Evolutionary conservation across 345 rosid genomes (phyloP).

Genomic region (Bruguiera parviflora): DNA sequence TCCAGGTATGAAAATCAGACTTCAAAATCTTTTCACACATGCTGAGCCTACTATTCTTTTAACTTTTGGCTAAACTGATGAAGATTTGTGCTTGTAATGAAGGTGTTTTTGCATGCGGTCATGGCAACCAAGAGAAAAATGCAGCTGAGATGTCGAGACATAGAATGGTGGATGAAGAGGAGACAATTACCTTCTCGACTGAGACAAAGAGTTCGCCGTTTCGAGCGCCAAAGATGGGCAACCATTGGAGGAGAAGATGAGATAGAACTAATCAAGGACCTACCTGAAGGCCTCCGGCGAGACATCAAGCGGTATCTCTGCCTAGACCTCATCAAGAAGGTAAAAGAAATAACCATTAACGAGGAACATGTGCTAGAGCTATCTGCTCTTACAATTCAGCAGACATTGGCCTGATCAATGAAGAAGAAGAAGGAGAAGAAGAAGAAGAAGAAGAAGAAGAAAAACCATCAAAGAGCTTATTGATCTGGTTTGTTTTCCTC

Average conservation of each 20-base stretch:
- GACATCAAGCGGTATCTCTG: slow-evolving; percentile 86
- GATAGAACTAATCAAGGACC: slow-evolving; percentile 59
- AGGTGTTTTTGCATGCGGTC: slow-evolving; percentile 73
- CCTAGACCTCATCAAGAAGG: slow-evolving; percentile 78
- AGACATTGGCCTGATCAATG: too few relatives aligned
- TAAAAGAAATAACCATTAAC: slow-evolving; percentile 16
- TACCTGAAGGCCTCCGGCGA: slow-evolving; percentile 85
- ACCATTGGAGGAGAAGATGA: slow-evolving; percentile 77
- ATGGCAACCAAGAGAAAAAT: slow-evolving; percentile 73
- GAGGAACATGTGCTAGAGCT: not conserved
- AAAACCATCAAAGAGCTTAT: too few relatives aligned
- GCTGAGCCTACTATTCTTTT: not conserved
- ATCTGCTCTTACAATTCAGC: too few relatives aligned
- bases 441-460: too few relatives aligned
- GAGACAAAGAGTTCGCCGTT: slow-evolving; percentile 76
- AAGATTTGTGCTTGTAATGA: slow-evolving; percentile 7
- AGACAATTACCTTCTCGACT: slow-evolving; percentile 79
- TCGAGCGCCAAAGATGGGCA: slow-evolving; percentile 67
- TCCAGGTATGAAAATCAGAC: slow-evolving; percentile 50
- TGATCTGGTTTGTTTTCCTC: not conserved
- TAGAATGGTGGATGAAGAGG: slow-evolving; percentile 95
- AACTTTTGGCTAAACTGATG: slow-evolving; percentile 3
- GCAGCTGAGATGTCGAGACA: slow-evolving; percentile 74
- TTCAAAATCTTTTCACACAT: not conserved
- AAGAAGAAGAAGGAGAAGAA: too few relatives aligned